Percentiles rank a stretch among this genome's conserved stretches.
phyloP scores from a whole-genome alignment of 306 rosid genomes.

The Lathyrus aphaca region DNA sequence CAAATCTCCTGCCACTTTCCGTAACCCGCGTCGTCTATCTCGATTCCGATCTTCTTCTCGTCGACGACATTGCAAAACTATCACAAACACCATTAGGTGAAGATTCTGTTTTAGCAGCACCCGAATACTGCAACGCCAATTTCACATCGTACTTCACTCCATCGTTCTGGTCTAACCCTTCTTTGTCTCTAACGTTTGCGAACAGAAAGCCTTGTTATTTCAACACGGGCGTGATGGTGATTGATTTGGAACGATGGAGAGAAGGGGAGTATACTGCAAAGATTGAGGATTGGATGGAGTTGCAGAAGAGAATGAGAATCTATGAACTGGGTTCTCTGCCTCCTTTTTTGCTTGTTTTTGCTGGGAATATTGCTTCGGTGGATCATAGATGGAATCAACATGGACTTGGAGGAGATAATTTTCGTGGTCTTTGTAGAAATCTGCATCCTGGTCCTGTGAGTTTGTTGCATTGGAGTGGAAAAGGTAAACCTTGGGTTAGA shows the following conservation, averaged over 20 bases:
- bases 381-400: slow-evolving; percentile 94
- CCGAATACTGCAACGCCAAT: slow-evolving; percentile 90
- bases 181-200: slow-evolving; percentile 62
- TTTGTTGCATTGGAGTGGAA: slow-evolving; percentile 94
- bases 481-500: slow-evolving; percentile 93
- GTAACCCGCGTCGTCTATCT: slow-evolving; percentile 78
- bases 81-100: slow-evolving; percentile 53
- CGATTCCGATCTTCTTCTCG: slow-evolving; percentile 85
- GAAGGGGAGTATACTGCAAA: slow-evolving; percentile 58
- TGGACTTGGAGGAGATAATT: slow-evolving; percentile 84
- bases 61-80: slow-evolving; percentile 80
- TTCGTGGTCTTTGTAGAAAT: slow-evolving; percentile 74
- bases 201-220: slow-evolving; percentile 70
- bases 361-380: slow-evolving; percentile 70
- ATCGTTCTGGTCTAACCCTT: slow-evolving; percentile 81
- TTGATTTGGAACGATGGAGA: slow-evolving; percentile 76
- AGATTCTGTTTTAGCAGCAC: slow-evolving; percentile 66
- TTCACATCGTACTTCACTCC: slow-evolving; percentile 77
- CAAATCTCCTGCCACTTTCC: slow-evolving; percentile 63
- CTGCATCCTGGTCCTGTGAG: slow-evolving; percentile 91
- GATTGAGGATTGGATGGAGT: slow-evolving; percentile 93
- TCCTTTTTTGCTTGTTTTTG: slow-evolving; percentile 78
- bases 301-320: slow-evolving; percentile 79
- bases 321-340: slow-evolving; percentile 84
- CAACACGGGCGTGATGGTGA: slow-evolving; percentile 95